Evolutionary conservation across 495 filamentous ascomycete species (phyloP).

Genomic region (Podospora comata): DNA sequence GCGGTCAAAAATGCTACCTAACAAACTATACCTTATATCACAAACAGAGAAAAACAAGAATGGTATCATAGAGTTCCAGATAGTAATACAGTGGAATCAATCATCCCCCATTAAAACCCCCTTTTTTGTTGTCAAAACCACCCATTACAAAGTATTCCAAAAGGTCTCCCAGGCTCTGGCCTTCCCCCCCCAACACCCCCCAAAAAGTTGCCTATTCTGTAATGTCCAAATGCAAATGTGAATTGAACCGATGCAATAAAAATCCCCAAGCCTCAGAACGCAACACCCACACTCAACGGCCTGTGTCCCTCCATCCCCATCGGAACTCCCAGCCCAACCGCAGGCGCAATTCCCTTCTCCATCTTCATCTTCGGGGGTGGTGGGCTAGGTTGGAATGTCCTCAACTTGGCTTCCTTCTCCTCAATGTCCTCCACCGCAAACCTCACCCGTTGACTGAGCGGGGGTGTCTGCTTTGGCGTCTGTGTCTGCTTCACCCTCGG

Average conservation of each 20-base stretch:
- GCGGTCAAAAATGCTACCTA: not conserved
- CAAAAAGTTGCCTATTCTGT: not conserved
- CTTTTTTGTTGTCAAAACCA: not conserved
- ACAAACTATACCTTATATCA: not conserved
- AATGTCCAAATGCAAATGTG: conserved; percentile 1
- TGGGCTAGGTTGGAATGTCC: conserved; percentile 21
- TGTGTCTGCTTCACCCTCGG: conserved; percentile 36
- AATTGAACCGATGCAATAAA: conserved; percentile 15
- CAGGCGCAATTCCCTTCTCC: not conserved
- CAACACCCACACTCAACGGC: conserved; percentile 46
- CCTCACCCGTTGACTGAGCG: conserved; percentile 25
- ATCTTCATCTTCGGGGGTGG: conserved; percentile 20
- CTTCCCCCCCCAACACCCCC: too few relatives aligned
- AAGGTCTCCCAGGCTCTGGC: not conserved
- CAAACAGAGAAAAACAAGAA: conserved; percentile 1
- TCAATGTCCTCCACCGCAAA: not conserved
- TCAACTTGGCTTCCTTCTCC: not conserved
- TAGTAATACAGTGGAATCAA: not conserved
- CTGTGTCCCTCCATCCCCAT: conserved; percentile 19
- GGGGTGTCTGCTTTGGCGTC: conserved; percentile 18
- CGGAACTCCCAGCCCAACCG: not conserved
- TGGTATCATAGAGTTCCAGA: conserved; percentile 5
- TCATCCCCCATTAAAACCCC: not conserved
- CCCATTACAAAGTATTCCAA: too few relatives aligned
- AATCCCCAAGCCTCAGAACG: conserved; percentile 34